phyloP scores from a whole-genome alignment of 2,329 filamentous ascomycete genomes.

The Sodiomyces alkalinus region DNA sequence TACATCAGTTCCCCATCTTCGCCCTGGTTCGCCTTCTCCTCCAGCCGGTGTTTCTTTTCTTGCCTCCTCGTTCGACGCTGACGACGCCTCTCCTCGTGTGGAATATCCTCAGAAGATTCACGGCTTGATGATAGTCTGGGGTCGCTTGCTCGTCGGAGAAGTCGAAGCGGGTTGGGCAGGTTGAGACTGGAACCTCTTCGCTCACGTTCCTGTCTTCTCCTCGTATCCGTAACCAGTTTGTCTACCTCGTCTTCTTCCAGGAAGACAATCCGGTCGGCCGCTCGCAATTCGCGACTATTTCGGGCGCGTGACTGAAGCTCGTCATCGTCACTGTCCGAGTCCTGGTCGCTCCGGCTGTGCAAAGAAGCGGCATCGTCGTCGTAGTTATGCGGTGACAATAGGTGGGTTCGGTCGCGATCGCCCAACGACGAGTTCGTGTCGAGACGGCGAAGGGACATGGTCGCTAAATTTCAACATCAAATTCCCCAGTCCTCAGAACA shows the following conservation, averaged over 20 bases:
- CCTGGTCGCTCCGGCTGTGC: constrained; percentile 53
- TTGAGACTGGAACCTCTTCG: constrained; percentile 32
- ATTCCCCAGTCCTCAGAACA: too few relatives aligned
- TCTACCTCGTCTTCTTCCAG: constrained; percentile 63
- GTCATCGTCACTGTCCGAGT: constrained; percentile 65
- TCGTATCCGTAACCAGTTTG: constrained; percentile 37
- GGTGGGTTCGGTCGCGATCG: constrained; percentile 16
- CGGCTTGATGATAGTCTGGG: constrained; percentile 19
- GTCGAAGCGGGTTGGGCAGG: constrained; percentile 32
- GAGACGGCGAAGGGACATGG: constrained; percentile 6
- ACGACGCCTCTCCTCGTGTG: constrained; percentile 35
- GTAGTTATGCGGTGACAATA: constrained; percentile 49
- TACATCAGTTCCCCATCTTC: constrained; percentile 71
- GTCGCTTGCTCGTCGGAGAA: constrained; percentile 23
- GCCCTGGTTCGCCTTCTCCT: constrained; percentile 39
- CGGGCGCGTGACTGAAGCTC: constrained; percentile 49
- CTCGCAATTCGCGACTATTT: constrained; percentile 53
- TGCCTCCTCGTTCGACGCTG: constrained; percentile 32
- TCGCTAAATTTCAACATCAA: too few relatives aligned
- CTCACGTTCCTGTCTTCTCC: constrained; percentile 32
- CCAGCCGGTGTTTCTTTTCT: constrained; percentile 36
- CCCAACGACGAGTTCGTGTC: constrained; percentile 2
- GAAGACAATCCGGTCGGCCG: constrained; percentile 54
- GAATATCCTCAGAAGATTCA: constrained; percentile 31
- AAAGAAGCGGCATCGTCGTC: constrained; percentile 56